Evolutionary conservation across 768 basidiomycete genomes (phyloP).

Genomic region (Lentinus brumalis): DNA sequence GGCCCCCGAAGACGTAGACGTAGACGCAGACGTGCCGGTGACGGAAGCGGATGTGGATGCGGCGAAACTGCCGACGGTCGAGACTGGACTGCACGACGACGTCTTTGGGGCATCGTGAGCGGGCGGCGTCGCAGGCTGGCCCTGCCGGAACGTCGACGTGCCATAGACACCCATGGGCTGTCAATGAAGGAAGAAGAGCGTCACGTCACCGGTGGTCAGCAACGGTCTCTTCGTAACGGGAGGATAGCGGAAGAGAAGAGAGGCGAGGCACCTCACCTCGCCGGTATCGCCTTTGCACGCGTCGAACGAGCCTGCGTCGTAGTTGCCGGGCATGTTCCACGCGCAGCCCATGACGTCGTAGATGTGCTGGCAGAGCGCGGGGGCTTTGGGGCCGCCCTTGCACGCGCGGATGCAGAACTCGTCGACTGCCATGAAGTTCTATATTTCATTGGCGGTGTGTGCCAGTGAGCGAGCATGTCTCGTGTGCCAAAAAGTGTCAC

Average conservation of each 20-base stretch:
- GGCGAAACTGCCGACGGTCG: constrained; percentile 49
- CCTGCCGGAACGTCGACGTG: constrained; percentile 67
- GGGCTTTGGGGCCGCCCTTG: constrained; percentile 50
- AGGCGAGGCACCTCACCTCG: constrained; percentile 36
- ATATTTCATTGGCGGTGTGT: not conserved
- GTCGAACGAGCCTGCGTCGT: constrained; percentile 41
- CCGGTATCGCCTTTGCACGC: constrained; percentile 53
- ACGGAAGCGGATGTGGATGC: not conserved
- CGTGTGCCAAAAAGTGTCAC: constrained; percentile 4
- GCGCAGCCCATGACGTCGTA: constrained; percentile 55
- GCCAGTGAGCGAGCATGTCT: not conserved
- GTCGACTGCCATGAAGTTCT: constrained; percentile 63
- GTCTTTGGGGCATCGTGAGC: constrained; percentile 60
- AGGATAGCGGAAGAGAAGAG: not conserved
- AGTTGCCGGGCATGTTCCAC: constrained; percentile 63
- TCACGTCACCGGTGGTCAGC: no score
- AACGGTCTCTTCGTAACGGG: no score
- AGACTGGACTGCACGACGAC: constrained; percentile 60
- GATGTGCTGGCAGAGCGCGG: constrained; percentile 62
- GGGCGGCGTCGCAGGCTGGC: constrained; percentile 53
- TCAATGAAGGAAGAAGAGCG: not conserved
- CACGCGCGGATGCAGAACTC: constrained; percentile 78
- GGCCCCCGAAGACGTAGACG: not conserved
- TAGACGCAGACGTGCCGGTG: no score
- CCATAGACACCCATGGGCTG: constrained; percentile 71